A percentile compares a stretch with the other conserved stretches of the same genome.
Conservation (phyloP, 345 rosid species). For the Capsella bursapastoris region DNA sequence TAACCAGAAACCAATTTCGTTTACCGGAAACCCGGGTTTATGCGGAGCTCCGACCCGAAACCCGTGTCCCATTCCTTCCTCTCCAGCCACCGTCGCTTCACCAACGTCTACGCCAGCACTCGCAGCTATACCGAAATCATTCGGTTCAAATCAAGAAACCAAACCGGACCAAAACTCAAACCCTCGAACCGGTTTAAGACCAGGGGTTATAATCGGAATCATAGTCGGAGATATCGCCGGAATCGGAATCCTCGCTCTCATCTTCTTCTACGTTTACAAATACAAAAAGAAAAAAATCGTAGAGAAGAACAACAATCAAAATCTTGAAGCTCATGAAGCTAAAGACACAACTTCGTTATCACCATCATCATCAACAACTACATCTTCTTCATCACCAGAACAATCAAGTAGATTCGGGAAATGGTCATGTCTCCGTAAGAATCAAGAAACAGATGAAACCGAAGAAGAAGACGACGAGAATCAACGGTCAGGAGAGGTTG, state of each 20-base stretch:
- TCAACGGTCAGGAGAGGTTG: constrained; percentile 42
- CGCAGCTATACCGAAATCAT: constrained; percentile 57
- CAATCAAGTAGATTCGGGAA: constrained; percentile 67
- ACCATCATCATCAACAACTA: constrained; percentile 47
- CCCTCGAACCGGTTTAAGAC: constrained; percentile 42
- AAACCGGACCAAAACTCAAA: constrained; percentile 8
- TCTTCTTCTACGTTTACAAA: constrained; percentile 46
- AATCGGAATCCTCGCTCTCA: constrained; percentile 43
- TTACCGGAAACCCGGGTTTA: constrained; percentile 67
- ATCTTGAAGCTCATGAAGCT: constrained; percentile 50
- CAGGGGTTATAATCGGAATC: constrained; percentile 50
- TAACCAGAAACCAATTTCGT: constrained; percentile 57
- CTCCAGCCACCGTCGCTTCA: constrained; percentile 39
- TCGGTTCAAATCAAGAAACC: constrained; percentile 42
- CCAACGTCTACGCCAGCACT: constrained; percentile 78
- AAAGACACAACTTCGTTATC: constrained; percentile 49
- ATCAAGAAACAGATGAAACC: constrained; percentile 52
- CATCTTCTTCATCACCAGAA: constrained; percentile 63
- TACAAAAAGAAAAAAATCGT: constrained; percentile 42
- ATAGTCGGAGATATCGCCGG: constrained; percentile 54
- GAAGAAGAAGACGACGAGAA: constrained; percentile 47
- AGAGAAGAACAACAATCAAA: constrained; percentile 44
- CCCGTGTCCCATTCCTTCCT: constrained; percentile 59
- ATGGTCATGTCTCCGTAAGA: constrained; percentile 83
- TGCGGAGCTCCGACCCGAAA: constrained; percentile 61